Base-by-base conservation (phyloP, 2,329 filamentous ascomycete genomes). In the Sclerotinia sclerotiorum region DNA sequence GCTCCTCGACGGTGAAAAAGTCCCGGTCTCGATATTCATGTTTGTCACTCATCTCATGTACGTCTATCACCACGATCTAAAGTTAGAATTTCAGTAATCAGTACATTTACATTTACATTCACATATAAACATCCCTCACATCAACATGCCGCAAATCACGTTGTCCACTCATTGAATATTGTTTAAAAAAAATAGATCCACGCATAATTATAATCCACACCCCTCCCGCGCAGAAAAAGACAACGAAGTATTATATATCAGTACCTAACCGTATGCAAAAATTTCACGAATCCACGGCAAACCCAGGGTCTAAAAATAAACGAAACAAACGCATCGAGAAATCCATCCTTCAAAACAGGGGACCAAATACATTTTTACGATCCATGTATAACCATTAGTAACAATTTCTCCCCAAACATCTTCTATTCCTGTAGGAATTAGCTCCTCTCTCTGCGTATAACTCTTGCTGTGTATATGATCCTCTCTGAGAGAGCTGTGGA, bases 361-460 rank as follows among this genome's bases (percentile, higher is more conserved):
- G 46, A 21, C 60, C 48, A 49, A 51, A 63, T 62, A 63, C 60
- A 63, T 63, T 51, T 62, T 51, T 51, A 63, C 60, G 46, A 39
- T 63, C 46, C 29, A 63, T 27, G 32, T 48, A 51, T 51, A 58
- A 44, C 15, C 60, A 8, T 63, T 63, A 51, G 4, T 63, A 27
- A 13, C 32, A 19, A 13, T 49, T 51, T 52, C 15, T 39, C 29
- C 60, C 15, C 15, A 6, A 19, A 63, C 46, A 62, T 51, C 5
- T 51, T 51, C 46, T 52, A 63, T 52, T 32, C n/a, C 60, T 13
- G 46, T 39, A 39, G 46, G 32, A 32, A 27, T 29, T 39, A 17
- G 24, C n/a, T 63, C 51, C 46, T 63, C 60, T 39, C 21, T 63
- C 7, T 51, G n/a, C 49, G 46, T 51, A 42, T 15, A 63, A 51